Evolutionary conservation across 495 filamentous ascomycete species (phyloP).

Genomic region (Darksidea phi): DNA sequence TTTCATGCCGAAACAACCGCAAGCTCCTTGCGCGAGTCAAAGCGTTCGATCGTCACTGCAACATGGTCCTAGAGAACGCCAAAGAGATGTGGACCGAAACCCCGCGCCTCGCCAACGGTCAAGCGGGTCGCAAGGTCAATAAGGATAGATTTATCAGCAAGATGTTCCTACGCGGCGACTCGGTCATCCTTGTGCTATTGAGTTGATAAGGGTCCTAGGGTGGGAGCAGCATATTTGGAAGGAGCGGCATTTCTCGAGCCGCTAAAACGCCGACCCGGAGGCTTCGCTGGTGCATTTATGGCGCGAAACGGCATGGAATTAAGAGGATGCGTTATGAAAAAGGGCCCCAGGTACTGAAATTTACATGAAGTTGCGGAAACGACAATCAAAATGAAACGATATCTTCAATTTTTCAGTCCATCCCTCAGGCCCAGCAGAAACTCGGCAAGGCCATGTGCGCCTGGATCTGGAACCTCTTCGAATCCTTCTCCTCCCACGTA

Average conservation of each 20-base stretch:
- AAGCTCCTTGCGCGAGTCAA: slow-evolving; percentile 79
- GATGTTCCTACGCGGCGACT: slow-evolving; percentile 95
- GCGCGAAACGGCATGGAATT: no score
- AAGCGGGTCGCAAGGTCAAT: slow-evolving; percentile 88
- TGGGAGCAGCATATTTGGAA: not conserved
- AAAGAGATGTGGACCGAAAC: slow-evolving; percentile 99
- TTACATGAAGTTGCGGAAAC: slow-evolving; percentile 17
- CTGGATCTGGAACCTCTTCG: slow-evolving; percentile 85
- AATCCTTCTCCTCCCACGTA: slow-evolving; percentile 86
- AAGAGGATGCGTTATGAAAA: no score
- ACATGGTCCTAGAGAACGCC: slow-evolving; percentile 96
- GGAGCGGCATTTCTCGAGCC: no score
- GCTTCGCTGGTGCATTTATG: no score
- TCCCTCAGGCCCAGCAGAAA: slow-evolving; percentile 78
- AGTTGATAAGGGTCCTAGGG: slow-evolving; percentile 55
- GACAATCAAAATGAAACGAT: slow-evolving; percentile 1
- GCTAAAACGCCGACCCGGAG: no score
- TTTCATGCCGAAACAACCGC: slow-evolving; percentile 85
- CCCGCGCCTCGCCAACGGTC: slow-evolving; percentile 68
- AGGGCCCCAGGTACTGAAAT: slow-evolving; percentile 6
- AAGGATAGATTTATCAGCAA: slow-evolving; percentile 99
- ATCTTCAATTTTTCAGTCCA: slow-evolving; percentile 41
- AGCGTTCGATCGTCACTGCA: slow-evolving; percentile 91
- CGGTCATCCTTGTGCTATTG: slow-evolving; percentile 86
- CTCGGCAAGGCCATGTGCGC: slow-evolving; percentile 77